Evolutionary conservation across 352 stramenopile species (phyloP), one percentile per base, ranked within the genome.

Genomic region (Aphanomyces astaci): DNA sequence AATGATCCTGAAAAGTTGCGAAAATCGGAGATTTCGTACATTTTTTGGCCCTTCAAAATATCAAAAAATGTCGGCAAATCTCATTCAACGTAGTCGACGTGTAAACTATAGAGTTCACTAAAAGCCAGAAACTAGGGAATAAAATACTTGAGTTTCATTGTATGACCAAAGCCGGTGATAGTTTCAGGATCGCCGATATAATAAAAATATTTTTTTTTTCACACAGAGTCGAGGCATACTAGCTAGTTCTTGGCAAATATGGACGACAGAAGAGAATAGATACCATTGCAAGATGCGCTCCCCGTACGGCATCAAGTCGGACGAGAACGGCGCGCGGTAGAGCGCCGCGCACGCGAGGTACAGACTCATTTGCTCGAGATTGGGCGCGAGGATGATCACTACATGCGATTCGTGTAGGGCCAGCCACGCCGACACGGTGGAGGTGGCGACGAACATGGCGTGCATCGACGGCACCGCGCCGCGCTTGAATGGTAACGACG

Each of bases 291-390:
- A 40, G 27, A 68, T 68, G 32, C 62, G 62, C 33, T 68, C 62
- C 22, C 62, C 62, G 32, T 68, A 68, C 5, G 62, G 28, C 27
- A 60, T 22, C 7, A 68, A 32, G 33, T 68, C 62, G 11, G 62
- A 59, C 11, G 7, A 15, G 36, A 68, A 68, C 25, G 62, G 62
- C 19, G 62, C 40, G 24, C 81, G 83, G 54, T 95, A 95, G 0
- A 95, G 70, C 36, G 87, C 85, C 51, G 83, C 92, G 65, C 87
- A 95, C 0, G 87, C 92, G n/a, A 85, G 79, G 75, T 92, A 95
- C 3, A 95, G 80, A 63, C 83, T 92, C 77, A 92, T 89, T 65
- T 95, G 87, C 39, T 95, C 84, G 45, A 93, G 91, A 70, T 90
- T 93, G 0, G 87, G 87, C 0, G 87, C 84, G 9, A 95, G 68